Percentiles rank a stretch among this genome's conserved stretches.
These are phyloP conservation scores for Glycine latifolia DNA, from an alignment of 306 rosid species.

Conservation along the genomic window DNA sequence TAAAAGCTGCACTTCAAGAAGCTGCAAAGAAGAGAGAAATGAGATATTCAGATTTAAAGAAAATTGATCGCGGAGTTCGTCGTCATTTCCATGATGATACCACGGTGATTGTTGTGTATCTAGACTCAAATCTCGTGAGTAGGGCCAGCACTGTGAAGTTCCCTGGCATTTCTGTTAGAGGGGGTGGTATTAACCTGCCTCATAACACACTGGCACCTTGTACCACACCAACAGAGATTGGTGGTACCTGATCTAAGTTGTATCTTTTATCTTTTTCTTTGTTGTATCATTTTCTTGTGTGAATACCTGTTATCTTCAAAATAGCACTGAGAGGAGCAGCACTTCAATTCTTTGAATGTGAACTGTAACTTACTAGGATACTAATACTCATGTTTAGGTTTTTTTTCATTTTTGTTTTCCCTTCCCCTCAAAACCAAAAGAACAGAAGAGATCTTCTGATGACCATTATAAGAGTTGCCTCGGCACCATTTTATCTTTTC, in stretches of 20 bases:
- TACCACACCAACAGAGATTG: constrained; percentile 63
- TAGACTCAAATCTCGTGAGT: constrained; percentile 76
- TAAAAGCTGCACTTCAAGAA: constrained; percentile 82
- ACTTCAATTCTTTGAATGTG: constrained; percentile 75
- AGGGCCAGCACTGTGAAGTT: constrained; percentile 77
- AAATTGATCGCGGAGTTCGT: constrained; percentile 95
- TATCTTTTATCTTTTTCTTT: constrained; percentile 47
- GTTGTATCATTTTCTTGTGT: constrained; percentile 75
- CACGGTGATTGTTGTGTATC: constrained; percentile 89
- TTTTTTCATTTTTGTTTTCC: constrained; percentile 29
- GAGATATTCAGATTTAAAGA: constrained; percentile 97
- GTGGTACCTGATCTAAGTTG: constrained; percentile 61
- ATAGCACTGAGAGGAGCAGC: constrained; percentile 64
- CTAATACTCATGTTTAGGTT: constrained; percentile 76
- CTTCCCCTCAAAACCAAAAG: constrained; percentile 45
- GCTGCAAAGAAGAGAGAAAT: constrained; percentile 99
- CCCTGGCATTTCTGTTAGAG: constrained; percentile 74
- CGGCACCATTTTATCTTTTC: constrained; percentile 45
- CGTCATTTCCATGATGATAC: constrained; percentile 98
- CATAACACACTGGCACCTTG: constrained; percentile 78
- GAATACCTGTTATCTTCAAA: constrained; percentile 79
- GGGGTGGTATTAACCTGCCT: constrained; percentile 86
- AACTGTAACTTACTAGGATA: constrained; percentile 73
- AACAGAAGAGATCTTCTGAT: constrained; percentile 58
- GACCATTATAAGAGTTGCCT: constrained; percentile 59